phyloP scores from a whole-genome alignment of 2,329 filamentous ascomycete genomes.

The Aotearoamyces nothofagi region DNA sequence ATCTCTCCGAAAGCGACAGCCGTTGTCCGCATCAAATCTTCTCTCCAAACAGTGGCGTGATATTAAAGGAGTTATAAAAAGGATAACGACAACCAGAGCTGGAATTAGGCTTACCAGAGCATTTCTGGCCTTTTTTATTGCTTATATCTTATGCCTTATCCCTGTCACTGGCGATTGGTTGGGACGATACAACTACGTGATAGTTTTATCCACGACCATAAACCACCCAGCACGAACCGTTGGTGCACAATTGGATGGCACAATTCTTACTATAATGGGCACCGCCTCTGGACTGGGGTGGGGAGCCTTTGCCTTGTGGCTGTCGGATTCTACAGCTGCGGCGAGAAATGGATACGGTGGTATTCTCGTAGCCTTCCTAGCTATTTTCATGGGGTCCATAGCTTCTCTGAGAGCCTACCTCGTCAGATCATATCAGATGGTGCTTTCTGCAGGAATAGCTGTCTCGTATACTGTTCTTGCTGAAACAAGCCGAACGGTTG shows the following conservation, averaged over 20 bases:
- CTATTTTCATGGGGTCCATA: slow-evolving; percentile 33
- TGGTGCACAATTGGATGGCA: slow-evolving; percentile 41
- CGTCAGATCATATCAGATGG: slow-evolving; percentile 37
- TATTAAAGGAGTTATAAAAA: slow-evolving; percentile 23
- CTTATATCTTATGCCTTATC: slow-evolving; percentile 39
- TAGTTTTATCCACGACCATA: slow-evolving; percentile 38
- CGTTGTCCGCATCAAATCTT: slow-evolving; percentile 30
- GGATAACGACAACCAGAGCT: slow-evolving; percentile 30
- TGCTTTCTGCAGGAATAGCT: slow-evolving; percentile 38
- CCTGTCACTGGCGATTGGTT: slow-evolving; percentile 32
- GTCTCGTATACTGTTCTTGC: slow-evolving; percentile 37
- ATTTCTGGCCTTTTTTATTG: slow-evolving; percentile 38
- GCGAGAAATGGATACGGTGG: slow-evolving; percentile 34
- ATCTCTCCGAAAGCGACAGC: slow-evolving; percentile 28
- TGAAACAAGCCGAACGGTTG: slow-evolving; percentile 27
- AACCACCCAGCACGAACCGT: slow-evolving; percentile 41
- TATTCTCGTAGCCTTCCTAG: slow-evolving; percentile 37
- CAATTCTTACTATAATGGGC: slow-evolving; percentile 35
- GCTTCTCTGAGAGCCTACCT: slow-evolving; percentile 39
- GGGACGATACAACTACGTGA: slow-evolving; percentile 37
- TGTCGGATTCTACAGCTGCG: slow-evolving; percentile 32
- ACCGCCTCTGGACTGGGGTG: slow-evolving; percentile 37
- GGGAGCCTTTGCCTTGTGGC: slow-evolving; percentile 35
- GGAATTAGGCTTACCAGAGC: slow-evolving; percentile 36
- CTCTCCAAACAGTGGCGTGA: slow-evolving; percentile 31